phyloP scores from a whole-genome alignment of 352 stramenopile genomes.

The Pythium folliculosum region DNA sequence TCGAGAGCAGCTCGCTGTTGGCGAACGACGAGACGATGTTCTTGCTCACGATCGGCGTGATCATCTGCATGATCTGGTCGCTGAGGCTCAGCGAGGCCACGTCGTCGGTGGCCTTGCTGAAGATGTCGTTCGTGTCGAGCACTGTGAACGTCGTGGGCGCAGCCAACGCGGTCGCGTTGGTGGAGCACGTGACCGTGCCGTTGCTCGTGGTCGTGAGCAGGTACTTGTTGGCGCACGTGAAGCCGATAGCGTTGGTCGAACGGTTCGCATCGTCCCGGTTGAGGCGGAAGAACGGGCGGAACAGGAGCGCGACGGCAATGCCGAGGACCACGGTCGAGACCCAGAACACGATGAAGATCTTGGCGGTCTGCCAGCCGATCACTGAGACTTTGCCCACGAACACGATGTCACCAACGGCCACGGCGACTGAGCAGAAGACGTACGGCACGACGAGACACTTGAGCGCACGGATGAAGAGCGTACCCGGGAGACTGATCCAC shows the following conservation, averaged over 20 bases:
- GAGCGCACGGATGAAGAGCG: slow-evolving; percentile 71
- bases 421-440: slow-evolving; percentile 77
- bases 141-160: slow-evolving; percentile 38
- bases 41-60: slow-evolving; percentile 54
- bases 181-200: slow-evolving; percentile 25
- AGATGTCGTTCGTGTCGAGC: slow-evolving; percentile 51
- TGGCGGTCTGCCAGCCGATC: slow-evolving; percentile 61
- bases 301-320: slow-evolving; percentile 51
- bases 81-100: slow-evolving; percentile 51
- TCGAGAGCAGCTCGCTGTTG: slow-evolving; percentile 50
- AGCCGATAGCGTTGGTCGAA: slow-evolving; percentile 37
- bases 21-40: slow-evolving; percentile 63
- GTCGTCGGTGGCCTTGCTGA: slow-evolving; percentile 31
- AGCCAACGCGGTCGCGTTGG: not conserved
- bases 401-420: slow-evolving; percentile 70
- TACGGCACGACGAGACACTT: slow-evolving; percentile 75
- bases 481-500: slow-evolving; percentile 62
- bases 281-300: slow-evolving; percentile 48
- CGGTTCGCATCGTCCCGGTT: slow-evolving; percentile 13
- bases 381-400: slow-evolving; percentile 69
- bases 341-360: slow-evolving; percentile 59
- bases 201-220: slow-evolving; percentile 26
- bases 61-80: slow-evolving; percentile 54
- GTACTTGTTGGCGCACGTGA: slow-evolving; percentile 48
- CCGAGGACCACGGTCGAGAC: slow-evolving; percentile 43